Evolutionary conservation across 1,284 basidiomycete genomes (phyloP), one percentile per base, ranked within the genome.

Genomic region (Leccinum holopus): DNA sequence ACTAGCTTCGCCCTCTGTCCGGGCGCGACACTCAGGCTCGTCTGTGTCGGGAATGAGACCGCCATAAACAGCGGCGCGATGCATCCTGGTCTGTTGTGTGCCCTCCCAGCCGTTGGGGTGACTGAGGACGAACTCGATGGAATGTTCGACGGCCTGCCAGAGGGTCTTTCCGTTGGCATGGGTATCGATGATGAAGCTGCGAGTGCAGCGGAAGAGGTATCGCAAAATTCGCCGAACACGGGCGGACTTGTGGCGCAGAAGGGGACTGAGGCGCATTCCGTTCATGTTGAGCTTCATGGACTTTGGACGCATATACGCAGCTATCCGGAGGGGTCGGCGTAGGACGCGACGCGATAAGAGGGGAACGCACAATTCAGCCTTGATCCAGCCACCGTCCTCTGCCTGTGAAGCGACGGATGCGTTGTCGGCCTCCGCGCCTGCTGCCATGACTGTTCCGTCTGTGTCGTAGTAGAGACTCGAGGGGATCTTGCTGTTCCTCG

Each of bases 71-170:
- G 89, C 88, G 0, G 84, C 85, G 61, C 86, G 79, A 60, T 90
- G 82, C 87, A 91, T 89, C 73, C 84, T 86, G 41, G 85, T 84
- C 71, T 92, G 90, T 69, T 91, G 90, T 1, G 87, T 86, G 18
- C 89, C 89, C 69, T 91, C 90, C 90, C 90, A 92, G 8, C 90
- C 90, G 67, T 91, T 92, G 11, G 90, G 90, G 72, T 91, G 90
- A 54, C 84, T 87, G 54, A 91, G 76, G 6, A 92, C 87, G 65
- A 91, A 85, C 68, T 91, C 86, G 54, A 90, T 81, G 68, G 65
- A 58, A 44, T 81, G 70, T 69, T 90, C 86, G 35, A 91, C 83
- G 5, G 83, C 79, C 28, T 80, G 81, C 88, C 90, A 91, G 1
- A 91, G 74, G 18, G 80, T 76, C 28, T 77, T 76, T 0, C 88